Base-by-base conservation (phyloP, 2,329 filamentous ascomycete genomes). In the Ustulina deusta region DNA sequence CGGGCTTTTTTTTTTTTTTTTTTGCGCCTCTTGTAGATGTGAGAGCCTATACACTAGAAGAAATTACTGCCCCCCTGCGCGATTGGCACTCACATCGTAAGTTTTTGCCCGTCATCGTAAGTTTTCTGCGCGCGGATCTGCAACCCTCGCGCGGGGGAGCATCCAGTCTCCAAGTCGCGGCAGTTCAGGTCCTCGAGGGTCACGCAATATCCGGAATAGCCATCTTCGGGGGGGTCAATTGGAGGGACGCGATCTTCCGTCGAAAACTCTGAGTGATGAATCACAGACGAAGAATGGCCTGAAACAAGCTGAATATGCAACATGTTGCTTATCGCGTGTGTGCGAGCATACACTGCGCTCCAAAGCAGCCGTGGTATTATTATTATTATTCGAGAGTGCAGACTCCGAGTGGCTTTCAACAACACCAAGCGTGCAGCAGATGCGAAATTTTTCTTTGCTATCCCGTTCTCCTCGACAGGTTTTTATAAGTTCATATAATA, bases 81-180 rank as follows among this genome's bases (percentile, higher is more conserved):
- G 36, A 58, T 55, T 57, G 51, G 60, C n/a, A 38, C 13, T 13
- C 15, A 6, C 22, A 40, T 25, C 6, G n/a, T n/a, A n/a, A n/a
- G n/a, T n/a, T n/a, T 6, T 32, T 54, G 6, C 44, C n/a, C n/a
- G n/a, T 27, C 55, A 40, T n/a, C 44, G 52, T 7, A 42, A 52
- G 13, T 36, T 40, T 29, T 9, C 54, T 61, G 44, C 46, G 42
- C 22, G n/a, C 25, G 29, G 29, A 44, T 36, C 11, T 44, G 57
- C 25, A 25, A 20, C 42, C 36, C 36, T 61, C 29, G 36, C 32
- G 66, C 40, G 57, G 44, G 65, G 61, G 57, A 55, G 40, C 27
- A 25, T 29, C 17, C 6, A 22, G 44, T 58, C 62, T 68, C 61
- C 66, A 68, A 65, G 40, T 65, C 46, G 49, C 66, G 66, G 66